phyloP scores from a whole-genome alignment of 495 filamentous ascomycete genomes.

The Melanomma pulvis-pyrius region DNA sequence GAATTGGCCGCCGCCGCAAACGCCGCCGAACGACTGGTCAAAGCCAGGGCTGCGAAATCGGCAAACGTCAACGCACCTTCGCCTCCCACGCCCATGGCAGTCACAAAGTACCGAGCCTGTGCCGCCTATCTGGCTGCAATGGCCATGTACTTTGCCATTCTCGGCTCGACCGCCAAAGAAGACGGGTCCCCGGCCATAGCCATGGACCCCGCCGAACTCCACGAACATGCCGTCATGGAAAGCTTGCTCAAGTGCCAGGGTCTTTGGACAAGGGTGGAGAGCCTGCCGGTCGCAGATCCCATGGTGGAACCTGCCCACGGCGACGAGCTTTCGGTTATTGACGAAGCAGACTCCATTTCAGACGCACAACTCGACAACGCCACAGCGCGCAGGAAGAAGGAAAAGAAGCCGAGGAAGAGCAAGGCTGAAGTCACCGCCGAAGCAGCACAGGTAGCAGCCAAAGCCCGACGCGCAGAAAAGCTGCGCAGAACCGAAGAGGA shows the following conservation, averaged over 20 bases:
- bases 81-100: conserved; percentile 49
- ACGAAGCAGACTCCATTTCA: conserved; percentile 37
- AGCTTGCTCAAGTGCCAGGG: conserved; percentile 76
- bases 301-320: conserved; percentile 45
- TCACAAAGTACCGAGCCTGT: conserved; percentile 73
- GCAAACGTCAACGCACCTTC: conserved; percentile 4
- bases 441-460: conserved; percentile 55
- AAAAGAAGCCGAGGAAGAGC: conserved; percentile 39
- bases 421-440: conserved; percentile 57
- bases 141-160: conserved; percentile 89
- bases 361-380: background rate
- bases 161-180: conserved; percentile 70
- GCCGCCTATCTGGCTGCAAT: conserved; percentile 82
- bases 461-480: conserved; percentile 59
- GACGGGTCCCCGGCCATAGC: conserved; percentile 50
- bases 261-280: conserved; percentile 77
- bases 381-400: conserved; percentile 22
- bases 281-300: conserved; percentile 49
- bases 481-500: conserved; percentile 65
- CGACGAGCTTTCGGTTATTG: conserved; percentile 46
- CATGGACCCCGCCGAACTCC: conserved; percentile 70
- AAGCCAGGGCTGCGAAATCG: conserved; percentile 33
- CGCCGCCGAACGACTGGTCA: conserved; percentile 50
- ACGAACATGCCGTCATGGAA: conserved; percentile 87
- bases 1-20: conserved; percentile 61